These are phyloP conservation scores for Santalum album DNA, from an alignment of 164 flowering plant genomes.

Conservation along the genomic window DNA sequence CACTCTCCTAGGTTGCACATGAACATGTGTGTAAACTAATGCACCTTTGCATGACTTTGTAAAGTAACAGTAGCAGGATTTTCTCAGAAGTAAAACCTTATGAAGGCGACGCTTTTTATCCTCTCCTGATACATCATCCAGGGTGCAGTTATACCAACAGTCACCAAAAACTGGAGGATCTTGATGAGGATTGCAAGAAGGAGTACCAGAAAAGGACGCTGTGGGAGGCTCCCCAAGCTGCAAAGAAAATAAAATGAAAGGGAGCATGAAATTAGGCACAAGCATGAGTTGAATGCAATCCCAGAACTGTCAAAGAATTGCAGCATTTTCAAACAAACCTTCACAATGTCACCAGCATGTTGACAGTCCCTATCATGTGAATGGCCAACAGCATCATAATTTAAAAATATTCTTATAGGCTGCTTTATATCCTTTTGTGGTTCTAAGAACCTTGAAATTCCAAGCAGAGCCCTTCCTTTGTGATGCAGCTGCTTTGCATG, in stretches of 20 bases:
- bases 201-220: slow-evolving; percentile 36
- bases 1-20: too few relatives aligned
- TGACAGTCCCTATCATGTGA: slow-evolving; percentile 92
- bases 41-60: too few relatives aligned
- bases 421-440: slow-evolving; percentile 36
- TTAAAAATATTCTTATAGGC: slow-evolving; percentile 89
- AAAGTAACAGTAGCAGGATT: too few relatives aligned
- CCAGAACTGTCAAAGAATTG: too few relatives aligned
- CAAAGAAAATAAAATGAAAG: slow-evolving; percentile 5
- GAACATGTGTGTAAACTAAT: too few relatives aligned
- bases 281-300: too few relatives aligned
- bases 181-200: slow-evolving; percentile 84
- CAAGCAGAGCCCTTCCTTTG: slow-evolving; percentile 71
- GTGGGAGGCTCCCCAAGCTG: slow-evolving; percentile 95
- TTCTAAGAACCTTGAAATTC: slow-evolving; percentile 17
- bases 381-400: slow-evolving; percentile 98
- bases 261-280: neutral
- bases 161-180: slow-evolving; percentile 87
- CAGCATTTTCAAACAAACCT: slow-evolving; percentile 42
- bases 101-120: slow-evolving; percentile 88
- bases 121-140: slow-evolving; percentile 82
- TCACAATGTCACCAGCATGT: slow-evolving; percentile 75
- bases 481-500: slow-evolving; percentile 25
- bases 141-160: slow-evolving; percentile 97
- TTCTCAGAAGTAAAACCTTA: slow-evolving; percentile 38